phyloP scores from a whole-genome alignment of 2,329 filamentous ascomycete genomes.

The Cadophora malorum region DNA sequence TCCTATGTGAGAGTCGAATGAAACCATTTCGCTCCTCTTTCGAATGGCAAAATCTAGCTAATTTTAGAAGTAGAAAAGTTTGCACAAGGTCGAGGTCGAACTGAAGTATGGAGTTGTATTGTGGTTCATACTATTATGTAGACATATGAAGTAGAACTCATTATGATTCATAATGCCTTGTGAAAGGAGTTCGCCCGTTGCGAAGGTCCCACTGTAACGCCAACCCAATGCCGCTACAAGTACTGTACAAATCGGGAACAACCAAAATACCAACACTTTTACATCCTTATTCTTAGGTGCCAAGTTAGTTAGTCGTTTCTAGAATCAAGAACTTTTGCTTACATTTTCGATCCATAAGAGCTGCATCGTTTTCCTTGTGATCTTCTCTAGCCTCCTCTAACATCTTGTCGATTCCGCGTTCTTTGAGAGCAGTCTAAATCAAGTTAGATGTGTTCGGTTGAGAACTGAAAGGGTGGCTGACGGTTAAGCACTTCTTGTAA shows the following conservation, averaged over 20 bases:
- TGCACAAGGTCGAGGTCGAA: not conserved
- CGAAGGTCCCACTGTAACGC: not conserved
- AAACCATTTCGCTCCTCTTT: too few species aligned
- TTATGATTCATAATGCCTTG: not conserved
- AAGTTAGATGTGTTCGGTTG: slow-evolving; percentile 14
- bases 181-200: not conserved
- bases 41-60: not conserved
- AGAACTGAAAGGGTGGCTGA: slow-evolving; percentile 48
- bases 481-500: slow-evolving; percentile 85
- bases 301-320: not conserved
- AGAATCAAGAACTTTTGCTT: slow-evolving; percentile 21
- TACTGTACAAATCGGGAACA: slow-evolving; percentile 1
- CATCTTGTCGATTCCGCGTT: slow-evolving; percentile 90
- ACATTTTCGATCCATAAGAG: slow-evolving; percentile 63
- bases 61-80: not conserved
- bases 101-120: not conserved
- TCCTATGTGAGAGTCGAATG: too few species aligned
- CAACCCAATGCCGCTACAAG: slow-evolving; percentile 11
- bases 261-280: not conserved
- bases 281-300: not conserved
- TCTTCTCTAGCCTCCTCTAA: slow-evolving; percentile 89
- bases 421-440: slow-evolving; percentile 79
- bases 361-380: slow-evolving; percentile 83
- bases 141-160: not conserved
- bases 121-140: not conserved